Percentiles rank a stretch among this genome's conserved stretches.
phyloP scores from a whole-genome alignment of 2,329 filamentous ascomycete genomes.

The Fusarium annulatum region DNA sequence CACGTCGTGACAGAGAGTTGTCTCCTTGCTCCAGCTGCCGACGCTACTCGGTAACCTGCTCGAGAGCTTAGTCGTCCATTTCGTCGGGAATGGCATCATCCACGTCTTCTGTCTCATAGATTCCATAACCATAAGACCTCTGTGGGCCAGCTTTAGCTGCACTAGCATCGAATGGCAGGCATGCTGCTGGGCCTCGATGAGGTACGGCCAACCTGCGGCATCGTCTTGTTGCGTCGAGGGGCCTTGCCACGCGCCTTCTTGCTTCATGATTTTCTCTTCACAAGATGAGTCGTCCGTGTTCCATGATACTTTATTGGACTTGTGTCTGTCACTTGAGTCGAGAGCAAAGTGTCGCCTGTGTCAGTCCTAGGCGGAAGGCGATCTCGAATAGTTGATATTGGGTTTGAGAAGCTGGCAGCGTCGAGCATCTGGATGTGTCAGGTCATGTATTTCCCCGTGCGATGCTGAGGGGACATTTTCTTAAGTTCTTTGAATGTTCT shows the following conservation, averaged over 20 bases:
- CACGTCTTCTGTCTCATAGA: not conserved
- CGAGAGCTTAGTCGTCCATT: not conserved
- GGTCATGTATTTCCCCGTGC: not conserved
- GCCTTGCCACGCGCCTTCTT: not conserved
- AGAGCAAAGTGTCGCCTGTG: not conserved
- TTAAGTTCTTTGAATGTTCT: not conserved
- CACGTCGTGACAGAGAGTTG: not conserved
- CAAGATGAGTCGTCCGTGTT: no score
- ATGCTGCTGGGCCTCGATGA: not conserved
- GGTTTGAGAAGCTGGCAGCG: not conserved
- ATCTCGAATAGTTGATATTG: not conserved
- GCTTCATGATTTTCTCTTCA: no score
- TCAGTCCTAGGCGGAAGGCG: not conserved
- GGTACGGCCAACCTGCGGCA: not conserved
- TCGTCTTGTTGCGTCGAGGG: not conserved
- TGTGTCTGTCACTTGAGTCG: not conserved
- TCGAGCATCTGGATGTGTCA: not conserved
- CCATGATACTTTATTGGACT: no score
- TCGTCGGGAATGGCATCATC: not conserved
- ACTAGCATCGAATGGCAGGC: not conserved
- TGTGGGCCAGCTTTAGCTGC: not conserved
- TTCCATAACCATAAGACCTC: not conserved
- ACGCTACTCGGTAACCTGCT: not conserved
- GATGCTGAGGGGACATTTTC: not conserved
- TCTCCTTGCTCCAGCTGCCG: not conserved